Evolutionary conservation across 495 filamentous ascomycete genomes (phyloP).

Genomic region (Neurospora sublineolata): DNA sequence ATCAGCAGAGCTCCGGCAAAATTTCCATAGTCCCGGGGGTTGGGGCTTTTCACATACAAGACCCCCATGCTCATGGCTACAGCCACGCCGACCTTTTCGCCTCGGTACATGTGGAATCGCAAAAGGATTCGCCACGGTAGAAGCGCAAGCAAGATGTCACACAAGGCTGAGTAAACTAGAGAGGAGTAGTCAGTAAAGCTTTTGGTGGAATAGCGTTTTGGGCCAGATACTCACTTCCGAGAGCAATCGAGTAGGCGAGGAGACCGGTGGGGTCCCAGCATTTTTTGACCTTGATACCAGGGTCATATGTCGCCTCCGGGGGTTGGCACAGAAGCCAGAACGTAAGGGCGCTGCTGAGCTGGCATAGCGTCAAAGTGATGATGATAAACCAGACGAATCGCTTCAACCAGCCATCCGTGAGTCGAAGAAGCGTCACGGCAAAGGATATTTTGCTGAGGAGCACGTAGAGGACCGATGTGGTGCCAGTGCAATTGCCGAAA

Average conservation of each 20-base stretch:
- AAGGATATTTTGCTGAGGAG: conserved; percentile 16
- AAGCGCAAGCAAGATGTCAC: conserved; percentile 16
- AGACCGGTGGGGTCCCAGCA: background rate
- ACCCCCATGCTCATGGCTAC: conserved; percentile 22
- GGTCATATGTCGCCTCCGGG: background rate
- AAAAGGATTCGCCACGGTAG: conserved; percentile 17
- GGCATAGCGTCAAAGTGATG: conserved; percentile 4
- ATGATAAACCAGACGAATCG: conserved; percentile 13
- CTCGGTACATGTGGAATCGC: conserved; percentile 16
- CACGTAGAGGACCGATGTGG: conserved; percentile 12
- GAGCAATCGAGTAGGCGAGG: background rate
- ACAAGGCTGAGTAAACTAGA: conserved; percentile 17
- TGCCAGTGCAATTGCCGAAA: conserved; percentile 11
- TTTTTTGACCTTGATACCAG: background rate
- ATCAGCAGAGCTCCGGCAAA: background rate
- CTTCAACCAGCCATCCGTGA: conserved; percentile 11
- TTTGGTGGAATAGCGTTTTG: background rate
- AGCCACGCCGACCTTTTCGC: conserved; percentile 21
- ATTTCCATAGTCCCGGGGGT: background rate
- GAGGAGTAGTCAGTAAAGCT: background rate
- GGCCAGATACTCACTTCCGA: background rate
- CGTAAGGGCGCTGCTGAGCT: background rate
- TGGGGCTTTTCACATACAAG: conserved; percentile 8
- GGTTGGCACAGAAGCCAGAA: background rate
- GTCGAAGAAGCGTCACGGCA: conserved; percentile 14